Evolutionary conservation across 305 asterid species (phyloP).

Genomic region (Fraxinus xanthoxyloides): DNA sequence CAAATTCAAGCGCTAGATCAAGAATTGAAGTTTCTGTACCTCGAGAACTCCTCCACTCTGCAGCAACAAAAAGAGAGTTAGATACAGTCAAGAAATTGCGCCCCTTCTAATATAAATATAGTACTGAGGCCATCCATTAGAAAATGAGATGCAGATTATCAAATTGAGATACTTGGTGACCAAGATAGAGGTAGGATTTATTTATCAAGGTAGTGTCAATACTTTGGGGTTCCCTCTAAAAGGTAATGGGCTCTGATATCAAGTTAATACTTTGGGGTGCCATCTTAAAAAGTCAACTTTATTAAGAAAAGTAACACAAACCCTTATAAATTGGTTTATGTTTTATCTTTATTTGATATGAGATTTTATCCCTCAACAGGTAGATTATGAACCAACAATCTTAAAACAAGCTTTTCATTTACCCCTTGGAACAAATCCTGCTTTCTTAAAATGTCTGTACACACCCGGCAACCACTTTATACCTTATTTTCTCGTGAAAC

Average conservation of each 20-base stretch:
- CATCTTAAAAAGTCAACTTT: no score
- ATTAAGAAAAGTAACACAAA: no score
- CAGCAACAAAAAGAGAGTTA: conserved; percentile 28
- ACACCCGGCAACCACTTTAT: conserved; percentile 24
- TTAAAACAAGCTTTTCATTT: conserved; percentile 14
- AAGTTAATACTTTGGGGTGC: not conserved
- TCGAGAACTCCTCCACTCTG: conserved; percentile 90
- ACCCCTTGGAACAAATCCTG: conserved; percentile 14
- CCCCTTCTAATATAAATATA: not conserved
- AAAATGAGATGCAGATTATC: not conserved
- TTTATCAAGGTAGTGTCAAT: not conserved
- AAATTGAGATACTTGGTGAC: not conserved
- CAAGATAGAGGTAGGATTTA: not conserved
- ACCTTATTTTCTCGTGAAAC: conserved; percentile 89
- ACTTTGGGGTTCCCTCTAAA: not conserved
- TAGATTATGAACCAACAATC: conserved; percentile 10
- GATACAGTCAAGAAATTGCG: not conserved
- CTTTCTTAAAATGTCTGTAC: not conserved
- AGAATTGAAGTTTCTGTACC: conserved; percentile 47
- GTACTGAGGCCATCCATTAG: not conserved
- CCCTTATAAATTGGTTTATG: not conserved
- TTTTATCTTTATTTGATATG: not conserved
- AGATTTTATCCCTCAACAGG: not conserved
- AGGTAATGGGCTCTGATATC: not conserved
- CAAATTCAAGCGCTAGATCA: conserved; percentile 15